Percentiles rank a stretch among this genome's conserved stretches.
Conservation (phyloP, 768 basidiomycete species). For the Mycena vitilis region DNA sequence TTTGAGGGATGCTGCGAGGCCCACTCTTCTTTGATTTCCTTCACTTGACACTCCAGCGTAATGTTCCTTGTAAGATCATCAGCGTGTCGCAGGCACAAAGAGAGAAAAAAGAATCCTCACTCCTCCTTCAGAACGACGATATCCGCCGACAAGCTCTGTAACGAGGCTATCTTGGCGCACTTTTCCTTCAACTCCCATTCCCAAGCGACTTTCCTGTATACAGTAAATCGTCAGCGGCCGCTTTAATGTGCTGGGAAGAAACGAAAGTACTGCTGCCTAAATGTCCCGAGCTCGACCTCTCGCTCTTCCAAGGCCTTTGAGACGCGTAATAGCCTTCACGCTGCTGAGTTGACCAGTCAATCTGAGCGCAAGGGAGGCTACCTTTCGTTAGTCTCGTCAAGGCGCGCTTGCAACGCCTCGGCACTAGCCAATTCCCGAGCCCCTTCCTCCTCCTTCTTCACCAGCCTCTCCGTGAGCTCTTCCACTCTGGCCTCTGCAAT, state of each 20-base stretch:
- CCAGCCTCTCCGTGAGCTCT: constrained; percentile 32
- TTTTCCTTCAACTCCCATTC: constrained; percentile 31
- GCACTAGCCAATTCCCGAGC: constrained; percentile 28
- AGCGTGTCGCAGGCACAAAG: not conserved
- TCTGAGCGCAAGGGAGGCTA: not conserved
- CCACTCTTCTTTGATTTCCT: constrained; percentile 15
- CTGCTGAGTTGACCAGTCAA: not conserved
- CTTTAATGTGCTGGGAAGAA: not conserved
- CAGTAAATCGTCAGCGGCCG: not conserved
- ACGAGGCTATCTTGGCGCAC: constrained; percentile 18
- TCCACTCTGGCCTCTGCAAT: constrained; percentile 34
- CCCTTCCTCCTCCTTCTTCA: constrained; percentile 36
- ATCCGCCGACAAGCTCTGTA: constrained; percentile 19
- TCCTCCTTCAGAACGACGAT: constrained; percentile 10
- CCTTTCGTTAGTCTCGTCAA: constrained; percentile 35
- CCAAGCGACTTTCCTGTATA: constrained; percentile 30
- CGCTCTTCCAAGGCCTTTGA: constrained; percentile 19
- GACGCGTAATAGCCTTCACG: constrained; percentile 12
- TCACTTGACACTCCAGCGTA: constrained; percentile 21
- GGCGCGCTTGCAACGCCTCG: constrained; percentile 27
- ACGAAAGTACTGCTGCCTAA: constrained; percentile 13
- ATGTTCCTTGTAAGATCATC: constrained; percentile 14
- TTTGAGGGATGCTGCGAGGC: not conserved
- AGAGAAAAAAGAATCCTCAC: not conserved
- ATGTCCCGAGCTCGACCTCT: constrained; percentile 23